phyloP scores from a whole-genome alignment of 192 early-diverging fungal genomes.

The Pilaira anomala region DNA sequence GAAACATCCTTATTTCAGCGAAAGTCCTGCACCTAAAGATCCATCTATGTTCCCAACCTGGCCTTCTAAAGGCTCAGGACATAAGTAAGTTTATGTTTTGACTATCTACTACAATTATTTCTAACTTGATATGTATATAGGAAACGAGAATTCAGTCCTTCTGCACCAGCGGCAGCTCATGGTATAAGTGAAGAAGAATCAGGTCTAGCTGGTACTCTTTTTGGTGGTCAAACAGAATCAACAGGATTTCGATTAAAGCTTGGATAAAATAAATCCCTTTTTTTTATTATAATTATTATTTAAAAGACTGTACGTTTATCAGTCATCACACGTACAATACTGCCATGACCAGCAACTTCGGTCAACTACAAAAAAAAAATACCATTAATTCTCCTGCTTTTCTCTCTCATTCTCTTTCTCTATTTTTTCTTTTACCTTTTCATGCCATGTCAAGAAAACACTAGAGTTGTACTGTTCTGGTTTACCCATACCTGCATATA shows the following conservation, averaged over 20 bases:
- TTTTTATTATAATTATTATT: too few relatives aligned
- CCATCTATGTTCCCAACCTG: slow-evolving; percentile 93
- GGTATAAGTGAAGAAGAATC: slow-evolving; percentile 40
- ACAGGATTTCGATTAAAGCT: slow-evolving; percentile 56
- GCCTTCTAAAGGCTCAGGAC: slow-evolving; percentile 68
- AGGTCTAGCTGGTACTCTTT: slow-evolving; percentile 42
- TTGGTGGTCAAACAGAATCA: slow-evolving; percentile 51
- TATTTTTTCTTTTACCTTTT: slow-evolving; percentile 61
- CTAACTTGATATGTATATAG: slow-evolving; percentile 13
- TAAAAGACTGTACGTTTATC: slow-evolving; percentile 72
- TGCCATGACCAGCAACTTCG: slow-evolving; percentile 83
- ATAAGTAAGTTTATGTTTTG: slow-evolving; percentile 41
- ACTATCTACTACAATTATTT: background rate
- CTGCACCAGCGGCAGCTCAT: slow-evolving; percentile 58
- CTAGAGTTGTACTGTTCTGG: slow-evolving; percentile 84
- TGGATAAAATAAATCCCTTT: slow-evolving; percentile 20
- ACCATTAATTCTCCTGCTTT: background rate
- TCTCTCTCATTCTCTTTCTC: background rate
- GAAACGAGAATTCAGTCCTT: slow-evolving; percentile 39
- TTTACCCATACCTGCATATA: slow-evolving; percentile 85
- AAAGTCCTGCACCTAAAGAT: slow-evolving; percentile 85
- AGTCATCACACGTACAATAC: slow-evolving; percentile 89
- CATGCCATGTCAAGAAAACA: slow-evolving; percentile 88
- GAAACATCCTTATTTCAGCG: slow-evolving; percentile 88
- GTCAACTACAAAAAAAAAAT: slow-evolving; percentile 53